phyloP scores from a whole-genome alignment of 495 filamentous ascomycete genomes.

The Daldinia loculata region DNA sequence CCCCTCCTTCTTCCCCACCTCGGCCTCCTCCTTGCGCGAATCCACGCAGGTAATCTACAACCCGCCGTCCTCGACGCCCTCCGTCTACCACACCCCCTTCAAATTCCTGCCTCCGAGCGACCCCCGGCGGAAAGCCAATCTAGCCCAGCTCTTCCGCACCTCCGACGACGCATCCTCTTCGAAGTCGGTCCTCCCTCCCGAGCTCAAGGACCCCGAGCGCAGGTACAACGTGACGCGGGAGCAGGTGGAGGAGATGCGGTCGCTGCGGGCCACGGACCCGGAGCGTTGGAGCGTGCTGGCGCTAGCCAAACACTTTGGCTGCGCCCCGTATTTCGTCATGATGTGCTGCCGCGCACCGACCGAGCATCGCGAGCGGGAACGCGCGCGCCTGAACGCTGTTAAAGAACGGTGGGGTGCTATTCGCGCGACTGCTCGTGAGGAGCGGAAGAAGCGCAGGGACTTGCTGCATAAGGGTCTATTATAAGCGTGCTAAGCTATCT shows the following conservation, averaged over 20 bases:
- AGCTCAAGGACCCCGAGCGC: slow-evolving; percentile 57
- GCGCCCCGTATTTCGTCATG: slow-evolving; percentile 76
- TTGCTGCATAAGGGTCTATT: slow-evolving; percentile 62
- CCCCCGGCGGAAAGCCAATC: slow-evolving; percentile 65
- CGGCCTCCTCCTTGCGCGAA: slow-evolving; percentile 33
- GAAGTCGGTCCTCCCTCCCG: slow-evolving; percentile 57
- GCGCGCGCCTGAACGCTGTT: slow-evolving; percentile 60
- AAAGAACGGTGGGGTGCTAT: slow-evolving; percentile 78
- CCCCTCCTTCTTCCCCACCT: slow-evolving; percentile 67
- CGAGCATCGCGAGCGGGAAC: slow-evolving; percentile 52
- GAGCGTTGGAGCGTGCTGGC: slow-evolving; percentile 73
- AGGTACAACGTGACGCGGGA: slow-evolving; percentile 78
- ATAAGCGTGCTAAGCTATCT: slow-evolving; percentile 27
- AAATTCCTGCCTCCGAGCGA: slow-evolving; percentile 89
- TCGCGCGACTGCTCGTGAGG: slow-evolving; percentile 75
- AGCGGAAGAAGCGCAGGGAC: slow-evolving; percentile 71
- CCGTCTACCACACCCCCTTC: slow-evolving; percentile 83
- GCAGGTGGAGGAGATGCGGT: slow-evolving; percentile 82
- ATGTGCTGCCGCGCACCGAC: slow-evolving; percentile 55
- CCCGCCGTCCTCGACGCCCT: slow-evolving; percentile 85
- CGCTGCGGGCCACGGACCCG: slow-evolving; percentile 72
- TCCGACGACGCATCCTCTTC: slow-evolving; percentile 30
- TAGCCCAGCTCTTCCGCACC: slow-evolving; percentile 50
- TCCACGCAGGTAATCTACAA: slow-evolving; percentile 86
- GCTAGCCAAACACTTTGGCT: slow-evolving; percentile 79